A percentile compares a stretch with the other conserved stretches of the same genome.
Evolutionary conservation across 768 basidiomycete species (phyloP).

Genomic region (Suillus variegatus): DNA sequence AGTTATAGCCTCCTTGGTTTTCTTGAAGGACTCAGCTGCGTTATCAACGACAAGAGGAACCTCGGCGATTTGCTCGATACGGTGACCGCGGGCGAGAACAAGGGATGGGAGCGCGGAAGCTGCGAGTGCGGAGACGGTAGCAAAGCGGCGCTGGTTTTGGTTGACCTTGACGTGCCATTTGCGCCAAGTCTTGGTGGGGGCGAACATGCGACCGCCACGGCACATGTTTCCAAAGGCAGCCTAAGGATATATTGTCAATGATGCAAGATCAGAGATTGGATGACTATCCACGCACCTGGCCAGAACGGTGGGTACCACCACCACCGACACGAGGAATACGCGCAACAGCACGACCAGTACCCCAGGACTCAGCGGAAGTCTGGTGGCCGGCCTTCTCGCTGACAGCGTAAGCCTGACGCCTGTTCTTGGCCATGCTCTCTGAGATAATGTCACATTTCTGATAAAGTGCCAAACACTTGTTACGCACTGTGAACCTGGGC

Average conservation of each 20-base stretch:
- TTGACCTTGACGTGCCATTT: conserved; percentile 99
- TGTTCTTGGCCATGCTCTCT: conserved; percentile 99
- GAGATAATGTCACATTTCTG: conserved; percentile 15
- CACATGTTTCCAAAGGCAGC: conserved; percentile 99
- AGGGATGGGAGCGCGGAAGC: conserved; percentile 95
- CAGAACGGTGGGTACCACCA: conserved; percentile 97
- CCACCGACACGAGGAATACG: conserved; percentile 99
- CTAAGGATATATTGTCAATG: conserved; percentile 37
- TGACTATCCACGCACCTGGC: conserved; percentile 59
- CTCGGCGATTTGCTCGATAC: conserved; percentile 96
- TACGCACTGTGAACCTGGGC: conserved; percentile 97
- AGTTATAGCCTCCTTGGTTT: conserved; percentile 96
- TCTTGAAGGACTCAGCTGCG: conserved; percentile 82
- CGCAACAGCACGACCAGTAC: conserved; percentile 99
- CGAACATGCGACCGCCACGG: conserved; percentile 99
- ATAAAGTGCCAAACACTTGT: conserved; percentile 13
- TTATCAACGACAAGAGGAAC: conserved; percentile 90
- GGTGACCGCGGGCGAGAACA: conserved; percentile 98
- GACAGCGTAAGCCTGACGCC: conserved; percentile 95
- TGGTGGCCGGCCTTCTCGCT: conserved; percentile 99
- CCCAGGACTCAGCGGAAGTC: conserved; percentile 99
- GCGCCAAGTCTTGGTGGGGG: conserved; percentile 99
- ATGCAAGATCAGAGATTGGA: not conserved
- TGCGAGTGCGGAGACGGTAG: conserved; percentile 95
- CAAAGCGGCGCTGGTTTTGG: conserved; percentile 98